Evolutionary conservation across 495 filamentous ascomycete species (phyloP), one percentile per base, ranked within the genome.

Genomic region (Xylaria telfairii): DNA sequence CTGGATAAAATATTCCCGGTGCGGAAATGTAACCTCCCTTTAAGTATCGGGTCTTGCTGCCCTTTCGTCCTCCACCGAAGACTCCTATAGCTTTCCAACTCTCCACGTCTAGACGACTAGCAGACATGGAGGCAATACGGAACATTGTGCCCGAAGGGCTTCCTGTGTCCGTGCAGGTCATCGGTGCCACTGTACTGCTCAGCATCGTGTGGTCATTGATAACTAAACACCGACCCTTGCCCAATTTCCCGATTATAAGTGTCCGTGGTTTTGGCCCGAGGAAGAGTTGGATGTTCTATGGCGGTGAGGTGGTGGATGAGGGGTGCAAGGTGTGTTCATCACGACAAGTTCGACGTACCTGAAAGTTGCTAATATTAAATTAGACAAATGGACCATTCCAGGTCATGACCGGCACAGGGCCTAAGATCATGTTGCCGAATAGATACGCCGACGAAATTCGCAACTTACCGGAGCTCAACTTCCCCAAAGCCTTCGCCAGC

Each of bases 371-470:
- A 24, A 61, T 12, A 8, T 26, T 53, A 3, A 21, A 41, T 41
- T 24, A 69, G 67, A 63, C 37, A 65, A 42, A 65, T 37, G 77
- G 74, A 3, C 76, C 77, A 8, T 78, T 78, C 37, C 77, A 79
- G 68, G 47, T 79, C 42, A 75, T 79, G 49, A 74, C 77, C 2
- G 73, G 61, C 72, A 75, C 74, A 0, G 77, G 77, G 3, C 76
- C 77, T 2, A 79, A 76, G 60, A 75, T 88, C 57, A 70, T 88
- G 46, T 65, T 88, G 51, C 83, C 85, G 10, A 85, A 83, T n/a
- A 78, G 75, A 56, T 85, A 81, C 71, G 79, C 85, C 17, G 79
- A 87, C 46, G 86, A 88, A 73, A 71, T 87, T 61, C 86, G 86
- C 68, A 85, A 78, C 67, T 73, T 86, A 44, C 74, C 75, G 8